phyloP scores from a whole-genome alignment of 163 green algal genomes.

The Coccomyxa subellipsoidea region DNA sequence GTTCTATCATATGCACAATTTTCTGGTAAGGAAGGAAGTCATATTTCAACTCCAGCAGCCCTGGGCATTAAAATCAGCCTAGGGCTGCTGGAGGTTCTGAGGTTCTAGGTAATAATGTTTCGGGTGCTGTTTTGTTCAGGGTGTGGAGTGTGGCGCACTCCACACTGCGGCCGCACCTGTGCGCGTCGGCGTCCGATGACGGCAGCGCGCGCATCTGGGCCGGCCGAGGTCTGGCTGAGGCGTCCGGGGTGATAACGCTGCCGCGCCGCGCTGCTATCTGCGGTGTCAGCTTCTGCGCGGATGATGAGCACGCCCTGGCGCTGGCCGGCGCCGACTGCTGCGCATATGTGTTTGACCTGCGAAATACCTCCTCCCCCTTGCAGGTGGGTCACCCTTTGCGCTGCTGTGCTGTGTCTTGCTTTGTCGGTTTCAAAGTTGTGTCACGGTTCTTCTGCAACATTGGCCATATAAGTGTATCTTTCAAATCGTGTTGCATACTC shows the following conservation, averaged over 20 bases:
- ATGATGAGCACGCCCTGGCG: constrained; percentile 47
- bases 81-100: no score
- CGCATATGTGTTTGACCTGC: constrained; percentile 69
- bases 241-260: constrained; percentile 29
- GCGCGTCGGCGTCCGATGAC: constrained; percentile 67
- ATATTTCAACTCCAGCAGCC: no score
- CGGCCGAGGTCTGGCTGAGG: constrained; percentile 27
- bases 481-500: no score
- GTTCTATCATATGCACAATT: no score
- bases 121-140: no score
- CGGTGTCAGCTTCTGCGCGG: constrained; percentile 50
- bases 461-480: no score
- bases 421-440: background rate
- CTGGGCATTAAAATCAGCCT: no score
- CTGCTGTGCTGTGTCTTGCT: no score
- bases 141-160: constrained; percentile 67
- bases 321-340: constrained; percentile 48
- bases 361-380: constrained; percentile 36
- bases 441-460: background rate
- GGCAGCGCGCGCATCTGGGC: constrained; percentile 63
- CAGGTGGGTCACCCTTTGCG: no score
- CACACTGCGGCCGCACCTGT: constrained; percentile 30
- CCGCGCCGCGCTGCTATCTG: constrained; percentile 32
- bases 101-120: no score
- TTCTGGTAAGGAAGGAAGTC: no score